A percentile compares a stretch with the other conserved stretches of the same genome.
Conservation (phyloP, 169 alveolate species). For the Neospora caninum region DNA sequence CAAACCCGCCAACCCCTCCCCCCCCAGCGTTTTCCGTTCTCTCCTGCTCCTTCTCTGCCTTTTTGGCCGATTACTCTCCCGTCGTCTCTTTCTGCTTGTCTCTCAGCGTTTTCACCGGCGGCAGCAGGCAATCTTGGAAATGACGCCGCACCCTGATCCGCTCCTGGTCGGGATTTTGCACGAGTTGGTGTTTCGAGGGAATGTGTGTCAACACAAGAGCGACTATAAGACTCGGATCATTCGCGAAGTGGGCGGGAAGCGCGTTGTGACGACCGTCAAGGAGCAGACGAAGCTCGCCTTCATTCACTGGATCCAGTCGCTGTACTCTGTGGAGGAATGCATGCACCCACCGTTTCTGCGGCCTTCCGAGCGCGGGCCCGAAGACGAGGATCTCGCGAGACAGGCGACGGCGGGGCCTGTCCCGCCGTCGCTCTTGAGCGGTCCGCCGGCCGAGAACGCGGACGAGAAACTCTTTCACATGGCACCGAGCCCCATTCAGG, state of each 20-base stretch:
- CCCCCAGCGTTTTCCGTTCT: too few species aligned
- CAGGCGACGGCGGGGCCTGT: background rate
- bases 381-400: background rate
- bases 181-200: background rate
- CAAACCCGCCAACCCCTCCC: too few species aligned
- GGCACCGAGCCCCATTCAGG: background rate
- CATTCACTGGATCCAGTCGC: background rate
- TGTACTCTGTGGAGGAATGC: constrained; percentile 26
- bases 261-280: background rate
- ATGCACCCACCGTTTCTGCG: background rate
- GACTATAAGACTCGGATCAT: background rate
- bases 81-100: background rate
- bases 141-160: constrained; percentile 17
- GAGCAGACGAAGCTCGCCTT: constrained; percentile 29
- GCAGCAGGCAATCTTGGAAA: background rate
- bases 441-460: background rate
- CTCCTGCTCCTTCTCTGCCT: too few species aligned
- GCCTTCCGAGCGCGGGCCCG: background rate
- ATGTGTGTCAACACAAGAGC: background rate
- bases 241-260: background rate
- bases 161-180: background rate
- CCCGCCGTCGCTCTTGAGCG: background rate
- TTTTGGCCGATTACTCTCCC: background rate
- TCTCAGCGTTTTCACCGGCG: constrained; percentile 1
- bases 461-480: background rate